These are phyloP conservation scores for Candida dajiaensis DNA, from an alignment of 805 yeast genomes.

Conservation along the genomic window DNA sequence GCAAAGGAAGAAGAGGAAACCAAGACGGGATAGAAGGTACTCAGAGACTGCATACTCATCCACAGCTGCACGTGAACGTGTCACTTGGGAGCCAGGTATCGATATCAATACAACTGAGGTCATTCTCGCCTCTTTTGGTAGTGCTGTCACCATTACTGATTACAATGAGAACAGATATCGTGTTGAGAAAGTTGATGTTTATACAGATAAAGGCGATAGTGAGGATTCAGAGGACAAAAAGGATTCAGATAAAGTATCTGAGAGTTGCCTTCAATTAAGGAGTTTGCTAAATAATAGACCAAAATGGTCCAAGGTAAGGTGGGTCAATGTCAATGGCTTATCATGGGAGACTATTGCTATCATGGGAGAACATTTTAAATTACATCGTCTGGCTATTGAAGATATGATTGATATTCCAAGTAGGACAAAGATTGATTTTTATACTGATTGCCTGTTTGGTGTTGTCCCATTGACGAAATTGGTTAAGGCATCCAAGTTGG, in stretches of 20 bases:
- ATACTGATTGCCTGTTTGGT: conserved; percentile 44
- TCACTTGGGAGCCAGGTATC: conserved; percentile 58
- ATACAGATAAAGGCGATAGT: conserved; percentile 1
- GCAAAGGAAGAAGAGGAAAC: conserved; percentile 5
- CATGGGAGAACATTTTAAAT: conserved; percentile 36
- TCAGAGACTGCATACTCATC: conserved; percentile 32
- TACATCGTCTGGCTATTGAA: conserved; percentile 53
- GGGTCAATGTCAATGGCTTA: conserved; percentile 56
- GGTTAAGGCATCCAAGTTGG: conserved; percentile 19
- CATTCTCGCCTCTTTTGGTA: conserved; percentile 44
- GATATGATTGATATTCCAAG: conserved; percentile 62
- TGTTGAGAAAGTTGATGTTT: conserved; percentile 37
- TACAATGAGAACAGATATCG: conserved; percentile 39
- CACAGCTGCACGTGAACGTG: conserved; percentile 31
- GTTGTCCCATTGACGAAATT: conserved; percentile 48
- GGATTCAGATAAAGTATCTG: conserved; percentile 8
- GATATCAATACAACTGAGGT: conserved; percentile 46
- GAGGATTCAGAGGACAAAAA: conserved; percentile 1
- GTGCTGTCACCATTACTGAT: conserved; percentile 48
- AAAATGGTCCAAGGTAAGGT: conserved; percentile 43
- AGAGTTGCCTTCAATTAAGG: conserved; percentile 20
- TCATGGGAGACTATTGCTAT: conserved; percentile 53
- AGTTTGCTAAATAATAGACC: conserved; percentile 32
- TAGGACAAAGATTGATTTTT: conserved; percentile 52
- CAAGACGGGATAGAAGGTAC: conserved; percentile 24